These are phyloP conservation scores for Tylopilus sp. DNA, from an alignment of 768 basidiomycete genomes.

Conservation along the genomic window DNA sequence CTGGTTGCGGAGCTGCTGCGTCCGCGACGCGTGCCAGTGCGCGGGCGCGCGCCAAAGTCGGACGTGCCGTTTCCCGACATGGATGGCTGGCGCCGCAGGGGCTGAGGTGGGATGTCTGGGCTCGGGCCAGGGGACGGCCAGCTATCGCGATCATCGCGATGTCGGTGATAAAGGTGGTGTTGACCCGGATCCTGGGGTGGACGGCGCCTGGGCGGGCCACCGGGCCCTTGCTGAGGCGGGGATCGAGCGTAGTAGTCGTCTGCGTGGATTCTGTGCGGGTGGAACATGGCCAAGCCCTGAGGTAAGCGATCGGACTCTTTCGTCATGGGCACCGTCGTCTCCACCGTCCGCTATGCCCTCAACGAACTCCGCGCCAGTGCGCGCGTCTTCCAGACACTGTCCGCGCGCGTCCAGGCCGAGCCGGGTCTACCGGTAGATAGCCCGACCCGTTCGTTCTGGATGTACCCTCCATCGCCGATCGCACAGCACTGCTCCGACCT, in stretches of 20 bases:
- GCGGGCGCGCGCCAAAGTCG: conserved; percentile 15
- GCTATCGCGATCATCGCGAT: conserved; percentile 22
- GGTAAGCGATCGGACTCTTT: too few relatives aligned
- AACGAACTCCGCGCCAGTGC: conserved; percentile 18
- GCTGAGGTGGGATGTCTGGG: conserved; percentile 14
- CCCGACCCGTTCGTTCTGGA: conserved; percentile 64
- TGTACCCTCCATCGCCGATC: conserved; percentile 48
- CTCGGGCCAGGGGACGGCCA: conserved; percentile 9
- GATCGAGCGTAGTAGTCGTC: conserved; percentile 18
- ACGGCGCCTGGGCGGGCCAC: conserved; percentile 16
- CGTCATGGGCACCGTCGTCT: conserved; percentile 28
- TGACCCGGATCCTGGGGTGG: conserved; percentile 8
- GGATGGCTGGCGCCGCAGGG: conserved; percentile 19
- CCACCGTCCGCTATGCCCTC: conserved; percentile 18
- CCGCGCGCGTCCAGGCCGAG: conserved; percentile 32
- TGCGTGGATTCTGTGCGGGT: background rate
- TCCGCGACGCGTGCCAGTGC: conserved; percentile 14
- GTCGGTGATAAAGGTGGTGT: conserved; percentile 13
- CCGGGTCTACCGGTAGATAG: conserved; percentile 60
- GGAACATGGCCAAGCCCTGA: conserved; percentile 3
- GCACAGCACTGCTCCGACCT: conserved; percentile 34
- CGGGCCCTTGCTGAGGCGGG: conserved; percentile 5
- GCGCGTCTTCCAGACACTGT: conserved; percentile 25
- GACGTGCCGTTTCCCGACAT: conserved; percentile 14
- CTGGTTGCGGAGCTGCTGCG: conserved; percentile 20